Conservation (phyloP, 176 grass and related monocot species). For the Triticum dicoccoides region DNA sequence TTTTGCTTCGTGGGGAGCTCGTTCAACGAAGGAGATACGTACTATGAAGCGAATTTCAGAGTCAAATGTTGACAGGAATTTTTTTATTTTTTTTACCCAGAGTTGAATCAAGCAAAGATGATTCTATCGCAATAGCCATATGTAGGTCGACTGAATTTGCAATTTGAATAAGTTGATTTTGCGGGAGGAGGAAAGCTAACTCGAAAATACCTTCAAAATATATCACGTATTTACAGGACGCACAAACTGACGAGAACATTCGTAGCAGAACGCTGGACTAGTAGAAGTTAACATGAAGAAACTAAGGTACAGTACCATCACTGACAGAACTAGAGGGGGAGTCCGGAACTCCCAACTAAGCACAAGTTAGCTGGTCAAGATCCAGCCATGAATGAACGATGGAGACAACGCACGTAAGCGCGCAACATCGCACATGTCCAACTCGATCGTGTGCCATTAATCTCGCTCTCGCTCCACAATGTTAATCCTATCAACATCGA, state of each 20-base stretch:
- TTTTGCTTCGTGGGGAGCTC: not conserved
- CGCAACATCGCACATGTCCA: conserved; percentile 6
- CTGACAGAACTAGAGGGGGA: not conserved
- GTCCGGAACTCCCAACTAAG: not conserved
- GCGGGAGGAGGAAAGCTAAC: not conserved
- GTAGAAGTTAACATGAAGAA: not conserved
- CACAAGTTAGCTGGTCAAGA: conserved; percentile 25
- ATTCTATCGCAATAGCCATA: too few species aligned
- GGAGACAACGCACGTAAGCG: conserved; percentile 24
- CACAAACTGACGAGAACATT: not conserved
- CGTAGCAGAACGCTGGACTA: not conserved
- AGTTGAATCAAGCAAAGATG: not conserved
- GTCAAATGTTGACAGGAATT: not conserved
- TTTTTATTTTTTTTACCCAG: not conserved
- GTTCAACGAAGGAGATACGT: not conserved
- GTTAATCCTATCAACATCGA: conserved; percentile 30
- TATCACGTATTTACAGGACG: not conserved
- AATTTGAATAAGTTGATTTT: too few species aligned
- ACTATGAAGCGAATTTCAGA: not conserved
- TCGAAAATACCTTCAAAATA: not conserved
- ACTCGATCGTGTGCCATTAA: not conserved
- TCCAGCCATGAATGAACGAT: conserved; percentile 9
- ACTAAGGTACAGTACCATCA: not conserved
- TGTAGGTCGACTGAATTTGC: too few species aligned
- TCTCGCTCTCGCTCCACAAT: not conserved